Base-by-base conservation (phyloP, 768 basidiomycete species). In the Boletus huronensis region DNA sequence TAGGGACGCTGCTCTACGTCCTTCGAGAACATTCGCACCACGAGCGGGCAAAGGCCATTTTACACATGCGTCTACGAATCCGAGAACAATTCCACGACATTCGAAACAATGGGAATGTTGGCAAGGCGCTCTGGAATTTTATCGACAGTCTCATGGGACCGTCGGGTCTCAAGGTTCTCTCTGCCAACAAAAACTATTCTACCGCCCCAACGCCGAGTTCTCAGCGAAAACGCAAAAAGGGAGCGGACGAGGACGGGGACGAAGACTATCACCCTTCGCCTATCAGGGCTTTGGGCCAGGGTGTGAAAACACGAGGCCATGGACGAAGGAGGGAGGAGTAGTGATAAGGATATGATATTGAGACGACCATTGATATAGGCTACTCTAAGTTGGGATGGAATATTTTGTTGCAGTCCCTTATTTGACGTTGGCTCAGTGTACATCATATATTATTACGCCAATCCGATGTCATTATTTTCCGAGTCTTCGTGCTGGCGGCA, bases 1-100 rank as follows among this genome's bases (percentile, higher is more conserved):
- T 51, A 92, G 90, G 88, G 53, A 82, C 90, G 21, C 67, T 90
- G 13, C 74, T 91, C 13, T 87, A 74, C 60, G 70, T 82, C 5
- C 71, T 89, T 52, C 75, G 77, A 14, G 70, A 76, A 7, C 32
- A 54, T 17, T 41, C 73, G 5, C 64, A 76, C 21, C 67, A 77
- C 31, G 77, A 81, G 3, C 79, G 77, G 38, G 85, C 85, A 2
- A 68, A 69, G 6, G 81, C 82, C 16, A 77, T 91, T 25, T 72
- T 79, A 52, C 66, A 78, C 50, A 76, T 93, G 61, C 82, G 90
- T 40, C 61, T 63, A 35, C 67, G 75, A 21, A 76, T 89, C 23
- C 81, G 88, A 51, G 70, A 74, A 31, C 67, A 77, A 47, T 84
- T 81, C 67, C 74, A 70, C 26, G 90, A 91, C 64, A 74, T 93